phyloP scores from a whole-genome alignment of 2,329 filamentous ascomycete species.

The Ophiostoma perfectum region DNA sequence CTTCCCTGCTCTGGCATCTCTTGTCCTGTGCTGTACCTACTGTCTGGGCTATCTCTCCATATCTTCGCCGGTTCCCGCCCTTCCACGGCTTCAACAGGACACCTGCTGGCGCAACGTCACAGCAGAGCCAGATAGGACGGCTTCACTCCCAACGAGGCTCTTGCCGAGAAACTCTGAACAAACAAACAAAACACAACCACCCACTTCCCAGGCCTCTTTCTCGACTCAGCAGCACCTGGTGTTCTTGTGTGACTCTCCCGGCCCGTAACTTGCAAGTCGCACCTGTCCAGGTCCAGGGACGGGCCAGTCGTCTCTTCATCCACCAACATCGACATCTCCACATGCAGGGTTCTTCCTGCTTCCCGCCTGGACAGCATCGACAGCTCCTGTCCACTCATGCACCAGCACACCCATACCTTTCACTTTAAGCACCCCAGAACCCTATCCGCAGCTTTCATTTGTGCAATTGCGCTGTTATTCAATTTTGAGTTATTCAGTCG shows the following conservation, averaged over 20 bases:
- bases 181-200: neutral
- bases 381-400: slow-evolving; percentile 7
- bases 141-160: neutral
- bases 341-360: slow-evolving; percentile 15
- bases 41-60: neutral
- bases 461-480: neutral
- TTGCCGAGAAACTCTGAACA: neutral
- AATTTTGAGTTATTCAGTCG: neutral
- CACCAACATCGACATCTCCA: slow-evolving; percentile 9
- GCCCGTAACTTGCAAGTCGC: slow-evolving; percentile 14
- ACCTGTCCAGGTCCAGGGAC: slow-evolving; percentile 7
- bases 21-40: neutral
- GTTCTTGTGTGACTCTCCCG: slow-evolving; percentile 1
- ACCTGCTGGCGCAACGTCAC: too few species aligned
- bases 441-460: neutral
- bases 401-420: neutral
- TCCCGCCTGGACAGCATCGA: slow-evolving; percentile 17
- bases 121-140: neutral
- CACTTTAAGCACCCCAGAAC: neutral
- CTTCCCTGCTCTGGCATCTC: neutral
- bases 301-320: slow-evolving; percentile 2
- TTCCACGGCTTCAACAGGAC: neutral
- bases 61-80: too few species aligned
- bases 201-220: neutral
- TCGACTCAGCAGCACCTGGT: neutral